Conservation (phyloP, 495 filamentous ascomycete genomes). For the Aspergillus mulundensis region DNA sequence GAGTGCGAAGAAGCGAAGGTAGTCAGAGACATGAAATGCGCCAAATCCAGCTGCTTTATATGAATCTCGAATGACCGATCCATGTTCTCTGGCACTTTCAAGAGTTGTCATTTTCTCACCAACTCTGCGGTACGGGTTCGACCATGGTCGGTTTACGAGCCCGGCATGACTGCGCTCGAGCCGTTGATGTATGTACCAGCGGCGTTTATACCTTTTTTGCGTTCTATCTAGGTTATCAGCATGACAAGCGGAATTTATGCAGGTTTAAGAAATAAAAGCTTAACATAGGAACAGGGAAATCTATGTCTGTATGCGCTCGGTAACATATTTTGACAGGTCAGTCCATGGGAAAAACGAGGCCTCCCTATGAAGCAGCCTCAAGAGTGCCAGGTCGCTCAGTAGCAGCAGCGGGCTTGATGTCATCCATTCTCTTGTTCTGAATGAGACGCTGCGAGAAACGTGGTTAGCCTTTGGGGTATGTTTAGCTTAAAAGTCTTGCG, state of each 20-base stretch:
- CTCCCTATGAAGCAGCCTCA: slow-evolving; percentile 29
- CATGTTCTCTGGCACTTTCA: background rate
- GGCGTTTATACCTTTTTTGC: background rate
- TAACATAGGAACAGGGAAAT: slow-evolving; percentile 6
- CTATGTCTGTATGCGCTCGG: slow-evolving; percentile 11
- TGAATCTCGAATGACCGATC: background rate
- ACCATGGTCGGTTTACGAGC: background rate
- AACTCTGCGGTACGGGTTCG: background rate
- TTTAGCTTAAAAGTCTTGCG: background rate
- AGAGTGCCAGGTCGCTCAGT: slow-evolving; percentile 44
- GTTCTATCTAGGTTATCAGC: slow-evolving; percentile 7
- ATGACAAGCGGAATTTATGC: background rate
- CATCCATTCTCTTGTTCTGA: slow-evolving; percentile 45
- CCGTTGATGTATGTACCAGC: background rate
- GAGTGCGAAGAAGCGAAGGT: slow-evolving; percentile 13
- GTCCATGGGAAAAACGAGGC: background rate
- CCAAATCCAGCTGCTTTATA: background rate
- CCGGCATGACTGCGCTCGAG: background rate
- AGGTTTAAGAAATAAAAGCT: background rate
- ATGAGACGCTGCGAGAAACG: slow-evolving; percentile 40
- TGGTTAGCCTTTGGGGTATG: background rate
- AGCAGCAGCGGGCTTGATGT: slow-evolving; percentile 42
- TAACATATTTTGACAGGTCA: slow-evolving; percentile 11
- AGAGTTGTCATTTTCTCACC: background rate
- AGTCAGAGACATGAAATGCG: background rate